Conservation (phyloP, 2,329 filamentous ascomycete species). For the Pseudodiploospora longispora region DNA sequence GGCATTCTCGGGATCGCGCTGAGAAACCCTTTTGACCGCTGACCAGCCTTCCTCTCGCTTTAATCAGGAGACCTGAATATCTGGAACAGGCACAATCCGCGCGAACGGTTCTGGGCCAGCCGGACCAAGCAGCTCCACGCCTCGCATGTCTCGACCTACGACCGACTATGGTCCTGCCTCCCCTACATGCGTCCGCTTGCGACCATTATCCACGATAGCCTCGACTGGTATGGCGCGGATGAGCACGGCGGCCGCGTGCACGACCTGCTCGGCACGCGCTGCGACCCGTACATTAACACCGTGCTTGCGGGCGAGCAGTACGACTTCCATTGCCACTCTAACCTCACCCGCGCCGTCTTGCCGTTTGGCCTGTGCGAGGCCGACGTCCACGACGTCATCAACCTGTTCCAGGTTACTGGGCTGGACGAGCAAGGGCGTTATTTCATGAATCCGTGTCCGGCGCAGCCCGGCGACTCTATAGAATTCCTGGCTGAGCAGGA, state of each 20-base stretch:
- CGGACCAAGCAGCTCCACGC: conserved; percentile 72
- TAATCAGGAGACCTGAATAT: conserved; percentile 67
- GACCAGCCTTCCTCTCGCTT: background rate
- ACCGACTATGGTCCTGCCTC: conserved; percentile 69
- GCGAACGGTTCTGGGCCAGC: conserved; percentile 75
- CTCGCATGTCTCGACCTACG: conserved; percentile 62
- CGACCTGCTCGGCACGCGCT: conserved; percentile 74
- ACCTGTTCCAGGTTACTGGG: conserved; percentile 79
- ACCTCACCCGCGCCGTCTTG: conserved; percentile 64
- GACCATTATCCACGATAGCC: conserved; percentile 62
- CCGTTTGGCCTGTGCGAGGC: conserved; percentile 61
- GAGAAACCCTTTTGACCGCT: too few relatives aligned
- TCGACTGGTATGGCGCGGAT: conserved; percentile 53
- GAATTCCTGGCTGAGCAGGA: conserved; percentile 78
- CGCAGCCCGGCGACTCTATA: conserved; percentile 49
- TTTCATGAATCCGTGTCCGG: conserved; percentile 62
- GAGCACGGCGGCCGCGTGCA: conserved; percentile 61
- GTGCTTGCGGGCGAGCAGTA: conserved; percentile 64
- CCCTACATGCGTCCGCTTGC: conserved; percentile 69
- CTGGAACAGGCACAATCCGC: conserved; percentile 68
- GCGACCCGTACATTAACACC: conserved; percentile 75
- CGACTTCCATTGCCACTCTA: conserved; percentile 79
- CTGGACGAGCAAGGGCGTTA: conserved; percentile 64
- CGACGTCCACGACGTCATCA: conserved; percentile 79
- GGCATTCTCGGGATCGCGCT: too few relatives aligned